Conservation (phyloP, 2,329 filamentous ascomycete species). For the Neopestalotiopsis rosae region DNA sequence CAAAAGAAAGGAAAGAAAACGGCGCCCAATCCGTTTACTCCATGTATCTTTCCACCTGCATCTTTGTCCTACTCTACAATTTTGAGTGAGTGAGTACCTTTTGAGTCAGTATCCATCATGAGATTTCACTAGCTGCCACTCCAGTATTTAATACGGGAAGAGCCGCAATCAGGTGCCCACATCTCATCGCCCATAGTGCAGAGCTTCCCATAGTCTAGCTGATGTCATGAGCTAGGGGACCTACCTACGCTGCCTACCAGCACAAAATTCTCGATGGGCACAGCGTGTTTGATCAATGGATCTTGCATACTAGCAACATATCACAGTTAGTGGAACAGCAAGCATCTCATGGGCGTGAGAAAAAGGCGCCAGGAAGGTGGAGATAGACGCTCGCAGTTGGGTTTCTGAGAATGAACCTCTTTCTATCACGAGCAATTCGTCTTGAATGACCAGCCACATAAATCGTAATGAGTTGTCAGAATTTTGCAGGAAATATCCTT, state of each 20-base stretch:
- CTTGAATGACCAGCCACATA: too few relatives aligned
- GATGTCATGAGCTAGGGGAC: neutral
- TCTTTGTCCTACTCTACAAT: neutral
- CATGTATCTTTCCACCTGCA: neutral
- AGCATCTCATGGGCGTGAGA: too few relatives aligned
- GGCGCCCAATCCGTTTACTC: neutral
- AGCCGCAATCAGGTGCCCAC: neutral
- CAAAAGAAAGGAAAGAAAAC: neutral
- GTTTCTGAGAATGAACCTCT: too few relatives aligned
- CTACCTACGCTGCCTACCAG: neutral
- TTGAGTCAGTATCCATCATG: neutral
- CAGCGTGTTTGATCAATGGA: neutral
- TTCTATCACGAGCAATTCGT: too few relatives aligned
- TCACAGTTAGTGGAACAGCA: too few relatives aligned
- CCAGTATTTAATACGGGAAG: constrained; percentile 1
- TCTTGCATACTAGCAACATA: too few relatives aligned
- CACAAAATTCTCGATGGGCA: neutral
- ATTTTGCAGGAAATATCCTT: too few relatives aligned
- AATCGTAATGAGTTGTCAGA: too few relatives aligned
- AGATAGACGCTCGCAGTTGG: too few relatives aligned
- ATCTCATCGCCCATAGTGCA: neutral
- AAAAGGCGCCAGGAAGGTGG: too few relatives aligned
- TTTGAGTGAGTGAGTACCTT: neutral
- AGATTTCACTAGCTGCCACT: neutral
- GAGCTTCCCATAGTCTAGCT: neutral